These are phyloP conservation scores for Cercospora nicotianae DNA, from an alignment of 2,329 filamentous ascomycete species.

Conservation along the genomic window DNA sequence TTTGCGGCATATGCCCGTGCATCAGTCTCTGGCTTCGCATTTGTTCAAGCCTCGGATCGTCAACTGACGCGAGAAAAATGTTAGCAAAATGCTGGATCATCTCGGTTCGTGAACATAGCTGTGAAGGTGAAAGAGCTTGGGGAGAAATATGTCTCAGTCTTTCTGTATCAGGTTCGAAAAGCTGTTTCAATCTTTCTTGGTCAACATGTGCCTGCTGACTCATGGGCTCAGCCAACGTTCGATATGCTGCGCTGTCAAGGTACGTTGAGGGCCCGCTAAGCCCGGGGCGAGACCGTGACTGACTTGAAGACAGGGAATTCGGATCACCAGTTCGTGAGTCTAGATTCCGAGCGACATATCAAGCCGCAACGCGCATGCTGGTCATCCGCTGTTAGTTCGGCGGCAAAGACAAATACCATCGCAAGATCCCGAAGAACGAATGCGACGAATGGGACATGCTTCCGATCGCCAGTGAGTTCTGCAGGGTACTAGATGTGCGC, in stretches of 20 bases:
- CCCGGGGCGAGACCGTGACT: too few species aligned
- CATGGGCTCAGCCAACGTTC: background rate
- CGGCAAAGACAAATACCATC: background rate
- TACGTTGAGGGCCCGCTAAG: too few species aligned
- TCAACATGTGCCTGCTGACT: background rate
- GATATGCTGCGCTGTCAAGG: background rate
- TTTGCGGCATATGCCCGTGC: background rate
- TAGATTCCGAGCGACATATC: background rate
- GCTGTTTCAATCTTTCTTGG: background rate
- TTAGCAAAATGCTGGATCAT: background rate
- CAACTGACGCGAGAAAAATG: background rate
- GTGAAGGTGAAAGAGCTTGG: background rate
- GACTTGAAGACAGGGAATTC: background rate
- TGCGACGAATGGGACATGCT: background rate
- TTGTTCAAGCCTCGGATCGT: background rate
- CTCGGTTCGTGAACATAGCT: background rate
- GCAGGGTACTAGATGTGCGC: background rate
- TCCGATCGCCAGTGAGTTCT: constrained; percentile 4
- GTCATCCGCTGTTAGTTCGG: background rate
- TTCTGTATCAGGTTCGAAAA: background rate
- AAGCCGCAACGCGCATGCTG: background rate
- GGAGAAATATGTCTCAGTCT: background rate
- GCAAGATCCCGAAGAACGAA: background rate
- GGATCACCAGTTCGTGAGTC: background rate
- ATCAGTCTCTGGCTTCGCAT: background rate